phyloP scores from a whole-genome alignment of 164 flowering plant genomes.

The Vitis rotundifolia region DNA sequence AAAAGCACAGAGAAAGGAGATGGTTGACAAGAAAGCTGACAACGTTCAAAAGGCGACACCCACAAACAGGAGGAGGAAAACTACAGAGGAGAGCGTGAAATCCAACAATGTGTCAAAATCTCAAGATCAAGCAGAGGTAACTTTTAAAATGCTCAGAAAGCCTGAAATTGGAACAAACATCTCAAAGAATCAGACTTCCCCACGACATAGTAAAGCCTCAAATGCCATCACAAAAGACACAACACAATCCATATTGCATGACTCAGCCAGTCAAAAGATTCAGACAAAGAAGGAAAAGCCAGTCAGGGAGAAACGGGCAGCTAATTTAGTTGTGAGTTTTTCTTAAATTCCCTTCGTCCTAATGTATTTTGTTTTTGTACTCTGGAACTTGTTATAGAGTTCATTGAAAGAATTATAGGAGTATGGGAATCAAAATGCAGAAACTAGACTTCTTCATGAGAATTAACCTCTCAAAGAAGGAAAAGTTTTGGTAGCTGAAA shows the following conservation, averaged over 20 bases:
- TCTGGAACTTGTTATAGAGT: background rate
- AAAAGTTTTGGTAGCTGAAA: background rate
- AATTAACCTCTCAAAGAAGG: background rate
- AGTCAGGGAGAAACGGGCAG: slow-evolving; percentile 11
- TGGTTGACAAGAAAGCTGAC: slow-evolving; percentile 24
- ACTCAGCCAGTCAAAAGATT: slow-evolving; percentile 23
- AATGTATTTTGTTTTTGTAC: slow-evolving; percentile 1
- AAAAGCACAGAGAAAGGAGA: slow-evolving; percentile 32
- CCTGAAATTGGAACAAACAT: slow-evolving; percentile 20
- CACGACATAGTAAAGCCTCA: slow-evolving; percentile 9
- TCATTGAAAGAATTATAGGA: background rate
- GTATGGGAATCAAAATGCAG: background rate
- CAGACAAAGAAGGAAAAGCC: slow-evolving; percentile 27
- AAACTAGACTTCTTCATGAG: background rate
- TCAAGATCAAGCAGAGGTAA: slow-evolving; percentile 28
- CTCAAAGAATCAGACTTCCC: slow-evolving; percentile 18
- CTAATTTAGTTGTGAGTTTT: slow-evolving; percentile 35
- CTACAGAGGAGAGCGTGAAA: slow-evolving; percentile 27
- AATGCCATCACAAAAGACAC: slow-evolving; percentile 12
- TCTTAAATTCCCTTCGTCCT: background rate
- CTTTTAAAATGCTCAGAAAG: slow-evolving; percentile 28
- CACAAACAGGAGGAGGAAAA: slow-evolving; percentile 20
- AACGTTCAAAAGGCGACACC: slow-evolving; percentile 26
- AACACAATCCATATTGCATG: slow-evolving; percentile 4
- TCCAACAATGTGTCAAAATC: slow-evolving; percentile 16